Base-by-base conservation (phyloP, 2,329 filamentous ascomycete species). In the Fusarium musae region DNA sequence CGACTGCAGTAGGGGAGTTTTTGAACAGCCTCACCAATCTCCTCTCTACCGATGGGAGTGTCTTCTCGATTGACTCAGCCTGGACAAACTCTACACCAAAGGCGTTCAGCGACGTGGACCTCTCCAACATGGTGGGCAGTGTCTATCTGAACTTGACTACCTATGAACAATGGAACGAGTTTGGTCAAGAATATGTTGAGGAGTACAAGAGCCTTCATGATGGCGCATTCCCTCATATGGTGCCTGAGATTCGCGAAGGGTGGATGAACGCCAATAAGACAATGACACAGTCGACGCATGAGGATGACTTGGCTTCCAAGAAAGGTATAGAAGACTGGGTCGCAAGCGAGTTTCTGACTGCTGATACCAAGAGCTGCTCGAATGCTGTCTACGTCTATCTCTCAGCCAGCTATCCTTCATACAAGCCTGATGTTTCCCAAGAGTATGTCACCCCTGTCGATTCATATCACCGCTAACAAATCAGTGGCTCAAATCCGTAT, bases 341-440 rank as follows among this genome's bases (percentile, higher is more conserved):
- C 1, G 39, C 30, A 0, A 39, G 15, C 1, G 32, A 63, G 5
- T 30, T 72, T 1, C 3, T 72, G 13, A 50, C 10, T 0, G 11
- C 36, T 2, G 34, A 72, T 12, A 32, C 56, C 1, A 66, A n/a
- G 0, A 59, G 53, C 12, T 72, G 69, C 47, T 52, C 69, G 1
- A 72, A 57, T 2, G 68, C 58, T 10, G 19, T 72, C 5, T 72
- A 72, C 4, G 39, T 72, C 16, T 72, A 72, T 28, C n/a, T 72
- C 0, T 40, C 36, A 0, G 19, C 49, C 11, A 44, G 36, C 8
- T 9, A 17, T 5, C 34, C 28, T n/a, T 32, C 17, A 9, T 72
- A 72, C n/a, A 72, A 72, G 19, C 63, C 68, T 1, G 69, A 72
- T 26, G 56, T 72, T 28, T 68, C 69, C 0, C 12, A 43, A 52